Conservation (phyloP, 129 eudicot species). For the Chrysanthemum seticuspe region DNA sequence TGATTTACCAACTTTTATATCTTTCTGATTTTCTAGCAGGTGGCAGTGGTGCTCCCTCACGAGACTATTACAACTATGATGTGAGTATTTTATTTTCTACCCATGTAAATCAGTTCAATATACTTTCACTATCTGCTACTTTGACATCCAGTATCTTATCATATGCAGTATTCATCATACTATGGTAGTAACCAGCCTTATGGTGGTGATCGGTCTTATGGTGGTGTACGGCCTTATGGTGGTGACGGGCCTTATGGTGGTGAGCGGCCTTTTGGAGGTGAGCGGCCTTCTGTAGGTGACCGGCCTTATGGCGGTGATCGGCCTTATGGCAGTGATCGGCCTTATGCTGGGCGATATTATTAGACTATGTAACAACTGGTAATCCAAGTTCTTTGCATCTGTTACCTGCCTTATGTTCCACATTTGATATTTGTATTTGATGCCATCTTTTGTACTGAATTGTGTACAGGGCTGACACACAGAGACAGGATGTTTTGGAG, state of each 20-base stretch:
- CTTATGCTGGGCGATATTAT: constrained; percentile 46
- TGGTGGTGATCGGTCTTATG: constrained; percentile 47
- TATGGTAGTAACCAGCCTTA: constrained; percentile 47
- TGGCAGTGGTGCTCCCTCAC: constrained; percentile 47
- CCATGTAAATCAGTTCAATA: constrained; percentile 10
- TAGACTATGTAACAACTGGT: constrained; percentile 38
- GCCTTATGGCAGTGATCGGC: constrained; percentile 39
- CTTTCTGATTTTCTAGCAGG: constrained; percentile 46
- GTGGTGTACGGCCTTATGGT: constrained; percentile 22
- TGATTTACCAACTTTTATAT: constrained; percentile 2
- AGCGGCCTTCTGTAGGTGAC: constrained; percentile 44
- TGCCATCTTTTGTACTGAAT: neutral
- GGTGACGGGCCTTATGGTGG: too few species aligned
- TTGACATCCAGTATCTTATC: constrained; percentile 12
- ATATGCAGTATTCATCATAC: constrained; percentile 61
- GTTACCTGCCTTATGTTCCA: neutral
- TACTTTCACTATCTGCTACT: constrained; percentile 1
- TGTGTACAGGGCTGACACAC: constrained; percentile 33
- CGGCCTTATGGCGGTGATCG: constrained; percentile 50
- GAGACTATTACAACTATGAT: constrained; percentile 68
- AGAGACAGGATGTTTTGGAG: constrained; percentile 28
- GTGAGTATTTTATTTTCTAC: constrained; percentile 29
- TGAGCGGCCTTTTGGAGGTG: constrained; percentile 21
- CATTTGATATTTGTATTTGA: neutral
- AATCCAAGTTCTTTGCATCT: constrained; percentile 10